These are phyloP conservation scores for Helenozyma baotianmanensis DNA, from an alignment of 805 yeast species.

Conservation along the genomic window DNA sequence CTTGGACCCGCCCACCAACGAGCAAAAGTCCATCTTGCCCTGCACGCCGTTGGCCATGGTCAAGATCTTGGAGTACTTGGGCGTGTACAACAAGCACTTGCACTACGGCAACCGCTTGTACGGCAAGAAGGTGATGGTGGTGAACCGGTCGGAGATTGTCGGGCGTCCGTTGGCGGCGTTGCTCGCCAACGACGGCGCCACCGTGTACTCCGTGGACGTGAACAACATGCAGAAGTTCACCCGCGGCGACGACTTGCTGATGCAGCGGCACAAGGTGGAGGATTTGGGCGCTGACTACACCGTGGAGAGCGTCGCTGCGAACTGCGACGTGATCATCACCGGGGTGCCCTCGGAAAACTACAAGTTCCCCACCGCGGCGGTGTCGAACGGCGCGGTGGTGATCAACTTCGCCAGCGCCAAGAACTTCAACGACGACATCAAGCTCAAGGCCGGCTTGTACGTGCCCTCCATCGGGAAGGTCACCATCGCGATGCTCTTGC, in stretches of 20 bases:
- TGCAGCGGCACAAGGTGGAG: slow-evolving; percentile 74
- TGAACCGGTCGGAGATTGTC: slow-evolving; percentile 93
- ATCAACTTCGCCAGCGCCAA: slow-evolving; percentile 86
- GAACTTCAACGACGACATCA: slow-evolving; percentile 81
- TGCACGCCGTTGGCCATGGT: slow-evolving; percentile 96
- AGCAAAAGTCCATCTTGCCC: slow-evolving; percentile 81
- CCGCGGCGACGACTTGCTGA: slow-evolving; percentile 84
- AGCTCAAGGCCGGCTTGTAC: slow-evolving; percentile 81
- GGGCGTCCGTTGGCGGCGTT: slow-evolving; percentile 96
- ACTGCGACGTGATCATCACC: slow-evolving; percentile 88
- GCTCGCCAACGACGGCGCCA: slow-evolving; percentile 96
- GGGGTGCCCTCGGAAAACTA: slow-evolving; percentile 87
- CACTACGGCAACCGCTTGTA: slow-evolving; percentile 89
- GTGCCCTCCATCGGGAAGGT: slow-evolving; percentile 97
- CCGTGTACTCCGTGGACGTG: slow-evolving; percentile 86
- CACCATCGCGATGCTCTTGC: slow-evolving; percentile 87
- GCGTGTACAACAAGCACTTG: slow-evolving; percentile 76
- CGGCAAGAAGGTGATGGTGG: slow-evolving; percentile 87
- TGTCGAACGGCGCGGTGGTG: slow-evolving; percentile 85
- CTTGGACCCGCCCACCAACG: slow-evolving; percentile 63
- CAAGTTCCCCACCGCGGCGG: slow-evolving; percentile 78
- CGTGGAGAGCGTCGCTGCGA: slow-evolving; percentile 60
- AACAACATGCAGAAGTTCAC: slow-evolving; percentile 87
- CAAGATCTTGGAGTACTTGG: slow-evolving; percentile 84
- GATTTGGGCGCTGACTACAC: slow-evolving; percentile 42